Evolutionary conservation across 148 eudicot species (phyloP).

Genomic region (Rhododendron mucronatum): DNA sequence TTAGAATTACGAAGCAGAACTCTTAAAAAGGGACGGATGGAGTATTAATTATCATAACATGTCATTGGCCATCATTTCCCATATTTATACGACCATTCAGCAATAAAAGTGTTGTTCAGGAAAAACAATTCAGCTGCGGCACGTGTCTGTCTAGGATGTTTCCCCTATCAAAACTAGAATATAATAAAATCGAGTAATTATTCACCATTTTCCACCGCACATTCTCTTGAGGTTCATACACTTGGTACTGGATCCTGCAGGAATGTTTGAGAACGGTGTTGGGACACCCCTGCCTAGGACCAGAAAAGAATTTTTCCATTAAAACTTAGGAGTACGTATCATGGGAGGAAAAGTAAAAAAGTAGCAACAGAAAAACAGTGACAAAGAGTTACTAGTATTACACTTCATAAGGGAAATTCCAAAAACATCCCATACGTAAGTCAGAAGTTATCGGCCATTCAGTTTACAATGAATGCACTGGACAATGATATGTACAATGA

Average conservation of each 20-base stretch:
- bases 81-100: neutral
- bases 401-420: too few relatives aligned
- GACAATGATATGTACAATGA: constrained; percentile 13
- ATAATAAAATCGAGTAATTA: neutral
- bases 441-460: neutral
- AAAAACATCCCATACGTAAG: neutral
- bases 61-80: too few relatives aligned
- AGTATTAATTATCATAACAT: too few relatives aligned
- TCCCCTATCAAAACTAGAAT: neutral
- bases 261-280: too few relatives aligned
- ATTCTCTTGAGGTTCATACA: neutral
- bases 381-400: neutral
- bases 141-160: neutral
- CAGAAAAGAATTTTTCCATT: too few relatives aligned
- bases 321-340: neutral
- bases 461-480: neutral
- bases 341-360: neutral
- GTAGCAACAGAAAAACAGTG: neutral
- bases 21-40: too few relatives aligned
- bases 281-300: neutral
- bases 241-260: neutral
- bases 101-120: neutral
- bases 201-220: neutral
- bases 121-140: neutral
- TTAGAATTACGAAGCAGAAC: too few relatives aligned